Percentiles rank a stretch among this genome's conserved stretches.
Conservation (phyloP, 2,329 filamentous ascomycete species). For the Paracamarosporium sp. region DNA sequence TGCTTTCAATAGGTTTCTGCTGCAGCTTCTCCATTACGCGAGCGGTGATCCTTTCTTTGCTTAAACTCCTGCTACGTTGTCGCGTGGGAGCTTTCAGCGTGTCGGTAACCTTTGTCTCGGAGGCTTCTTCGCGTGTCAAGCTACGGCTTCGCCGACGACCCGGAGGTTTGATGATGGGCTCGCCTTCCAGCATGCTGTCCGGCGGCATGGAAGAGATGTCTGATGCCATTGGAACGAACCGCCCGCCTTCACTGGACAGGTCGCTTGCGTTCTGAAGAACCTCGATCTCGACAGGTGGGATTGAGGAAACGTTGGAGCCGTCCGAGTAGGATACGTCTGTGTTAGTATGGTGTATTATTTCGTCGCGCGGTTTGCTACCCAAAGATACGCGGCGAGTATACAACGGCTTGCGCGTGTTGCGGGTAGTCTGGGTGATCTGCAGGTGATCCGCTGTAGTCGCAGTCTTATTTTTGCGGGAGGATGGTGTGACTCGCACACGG, state of each 20-base stretch:
- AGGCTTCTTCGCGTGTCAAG: conserved; percentile 50
- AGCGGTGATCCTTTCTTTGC: conserved; percentile 71
- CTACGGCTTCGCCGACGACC: conserved; percentile 60
- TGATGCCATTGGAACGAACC: conserved; percentile 73
- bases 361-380: conserved; percentile 51
- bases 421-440: conserved; percentile 83
- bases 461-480: conserved; percentile 58
- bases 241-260: conserved; percentile 68
- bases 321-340: conserved; percentile 74
- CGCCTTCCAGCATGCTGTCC: conserved; percentile 72
- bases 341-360: conserved; percentile 30
- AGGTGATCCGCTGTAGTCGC: conserved; percentile 74
- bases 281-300: conserved; percentile 85
- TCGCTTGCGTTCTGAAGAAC: conserved; percentile 76
- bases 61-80: conserved; percentile 67
- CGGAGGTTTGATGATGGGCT: conserved; percentile 52
- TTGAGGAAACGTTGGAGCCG: conserved; percentile 74
- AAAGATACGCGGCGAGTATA: conserved; percentile 73
- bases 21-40: conserved; percentile 73
- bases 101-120: conserved; percentile 39
- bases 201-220: conserved; percentile 85
- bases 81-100: conserved; percentile 66
- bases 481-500: conserved; percentile 78
- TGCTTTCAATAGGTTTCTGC: conserved; percentile 52
- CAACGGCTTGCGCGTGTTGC: conserved; percentile 70